Conservation (phyloP, 2,329 filamentous ascomycete species). For the Nigrospora oryzae region DNA sequence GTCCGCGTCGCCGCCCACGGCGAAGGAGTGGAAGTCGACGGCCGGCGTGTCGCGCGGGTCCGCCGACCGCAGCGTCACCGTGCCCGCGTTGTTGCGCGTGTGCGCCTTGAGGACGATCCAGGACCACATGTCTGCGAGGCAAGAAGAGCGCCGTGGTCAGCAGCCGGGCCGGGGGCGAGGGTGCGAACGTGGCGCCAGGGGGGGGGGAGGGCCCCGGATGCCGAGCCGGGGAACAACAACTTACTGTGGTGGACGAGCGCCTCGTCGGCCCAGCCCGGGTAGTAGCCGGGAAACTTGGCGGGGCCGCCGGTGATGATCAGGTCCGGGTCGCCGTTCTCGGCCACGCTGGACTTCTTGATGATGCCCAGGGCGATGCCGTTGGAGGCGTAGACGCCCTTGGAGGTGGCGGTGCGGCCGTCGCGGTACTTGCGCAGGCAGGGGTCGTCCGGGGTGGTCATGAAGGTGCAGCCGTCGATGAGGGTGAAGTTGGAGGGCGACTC, state of each 20-base stretch:
- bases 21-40: constrained; percentile 51
- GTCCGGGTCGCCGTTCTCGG: constrained; percentile 3
- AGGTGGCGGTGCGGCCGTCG: background rate
- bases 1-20: background rate
- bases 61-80: constrained; percentile 31
- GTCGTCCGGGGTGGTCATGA: constrained; percentile 5
- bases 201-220: too few species aligned
- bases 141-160: too few species aligned
- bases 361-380: constrained; percentile 9
- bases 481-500: background rate
- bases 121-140: background rate
- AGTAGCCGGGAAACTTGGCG: constrained; percentile 6
- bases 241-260: constrained; percentile 12
- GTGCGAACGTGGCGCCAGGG: too few species aligned
- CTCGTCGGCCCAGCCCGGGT: constrained; percentile 8
- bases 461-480: constrained; percentile 4
- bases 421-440: constrained; percentile 7
- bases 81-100: constrained; percentile 43
- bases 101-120: constrained; percentile 26
- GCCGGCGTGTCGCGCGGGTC: constrained; percentile 54
- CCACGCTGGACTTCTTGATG: constrained; percentile 4
- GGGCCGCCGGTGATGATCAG: constrained; percentile 7
- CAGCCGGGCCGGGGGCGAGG: too few species aligned
- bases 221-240: too few species aligned
- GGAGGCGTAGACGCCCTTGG: constrained; percentile 5